Base-by-base conservation (phyloP, 495 filamentous ascomycete species). In the Lophiostoma macrostomum region DNA sequence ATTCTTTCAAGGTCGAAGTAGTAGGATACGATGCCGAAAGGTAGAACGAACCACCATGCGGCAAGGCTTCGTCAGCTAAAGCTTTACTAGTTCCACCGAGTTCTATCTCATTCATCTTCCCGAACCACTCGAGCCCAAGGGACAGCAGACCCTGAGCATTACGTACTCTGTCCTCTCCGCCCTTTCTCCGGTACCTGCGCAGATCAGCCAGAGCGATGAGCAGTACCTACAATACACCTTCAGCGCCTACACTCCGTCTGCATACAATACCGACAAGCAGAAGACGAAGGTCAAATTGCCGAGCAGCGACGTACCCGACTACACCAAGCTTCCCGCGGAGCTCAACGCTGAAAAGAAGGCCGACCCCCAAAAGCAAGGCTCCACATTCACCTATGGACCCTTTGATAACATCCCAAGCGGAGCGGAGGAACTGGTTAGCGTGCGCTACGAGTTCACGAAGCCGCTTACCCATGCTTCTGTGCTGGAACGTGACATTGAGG, bases 251-350 rank as follows among this genome's bases (percentile, higher is more conserved):
- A 76, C 73, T 27, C 83, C 79, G 28, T 90, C 89, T 11, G 85
- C 83, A 40, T 98, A 98, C 71, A 66, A 76, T 5, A 95, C 91
- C 18, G 68, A 76, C 58, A 95, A 94, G 69, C 93, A 98, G 67
- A 96, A 96, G 80, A 96, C 93, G 31, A 95, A 96, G 72, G 72
- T 98, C 67, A 96, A 95, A 74, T 82, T 96, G 65, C 84, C 88
- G 41, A 82, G 78, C 50, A 71, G 74, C 53, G 84, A 87, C 60
- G 76, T 95, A 34, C 85, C 89, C 34, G 90, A 96, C 65, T 94
- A 86, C 70, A 95, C 89, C 31, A 81, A 76, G 47, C 77, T 93
- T 23, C 74, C 78, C 6, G 80, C 77, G 16, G 69, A 76, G 40
- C 76, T 64, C 24, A 70, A 66, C 49, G 60, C 76, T 48, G 81